These are phyloP conservation scores for Neovahlkampfia damariscottae DNA, from an alignment of 78 protist genomes.

Conservation along the genomic window DNA sequence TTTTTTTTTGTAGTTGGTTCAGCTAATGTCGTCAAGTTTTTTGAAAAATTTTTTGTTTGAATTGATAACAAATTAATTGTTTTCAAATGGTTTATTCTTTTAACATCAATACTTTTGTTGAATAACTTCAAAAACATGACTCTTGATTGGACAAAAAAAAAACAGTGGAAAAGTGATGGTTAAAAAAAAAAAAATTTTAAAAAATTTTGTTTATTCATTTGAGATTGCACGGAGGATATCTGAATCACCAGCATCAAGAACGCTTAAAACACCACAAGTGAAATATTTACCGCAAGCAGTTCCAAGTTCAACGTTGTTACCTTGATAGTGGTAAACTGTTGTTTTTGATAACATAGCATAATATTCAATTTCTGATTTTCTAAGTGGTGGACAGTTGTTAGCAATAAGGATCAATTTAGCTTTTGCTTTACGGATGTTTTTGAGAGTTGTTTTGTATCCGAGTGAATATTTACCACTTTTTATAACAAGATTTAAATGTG, in stretches of 20 bases:
- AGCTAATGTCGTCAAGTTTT: too few species aligned
- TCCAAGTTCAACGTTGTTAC: constrained; percentile 97
- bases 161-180: too few species aligned
- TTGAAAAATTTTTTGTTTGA: too few species aligned
- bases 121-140: too few species aligned
- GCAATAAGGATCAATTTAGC: constrained; percentile 93
- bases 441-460: constrained; percentile 89
- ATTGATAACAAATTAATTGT: too few species aligned
- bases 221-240: constrained; percentile 74
- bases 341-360: constrained; percentile 95
- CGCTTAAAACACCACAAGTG: constrained; percentile 74
- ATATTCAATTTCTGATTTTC: constrained; percentile 97
- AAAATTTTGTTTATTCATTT: too few species aligned
- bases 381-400: constrained; percentile 94
- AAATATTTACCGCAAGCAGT: constrained; percentile 96
- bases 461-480: constrained; percentile 93
- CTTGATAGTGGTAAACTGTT: constrained; percentile 92
- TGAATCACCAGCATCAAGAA: constrained; percentile 93
- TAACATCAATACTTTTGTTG: too few species aligned
- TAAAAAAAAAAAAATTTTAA: too few species aligned
- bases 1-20: too few species aligned
- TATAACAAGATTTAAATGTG: constrained; percentile 93
- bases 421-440: constrained; percentile 82
- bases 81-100: too few species aligned
- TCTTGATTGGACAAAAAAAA: too few species aligned